Evolutionary conservation across 176 grass and related monocot species (phyloP), one percentile per base, ranked within the genome.

Genomic region (Musa acuminata): DNA sequence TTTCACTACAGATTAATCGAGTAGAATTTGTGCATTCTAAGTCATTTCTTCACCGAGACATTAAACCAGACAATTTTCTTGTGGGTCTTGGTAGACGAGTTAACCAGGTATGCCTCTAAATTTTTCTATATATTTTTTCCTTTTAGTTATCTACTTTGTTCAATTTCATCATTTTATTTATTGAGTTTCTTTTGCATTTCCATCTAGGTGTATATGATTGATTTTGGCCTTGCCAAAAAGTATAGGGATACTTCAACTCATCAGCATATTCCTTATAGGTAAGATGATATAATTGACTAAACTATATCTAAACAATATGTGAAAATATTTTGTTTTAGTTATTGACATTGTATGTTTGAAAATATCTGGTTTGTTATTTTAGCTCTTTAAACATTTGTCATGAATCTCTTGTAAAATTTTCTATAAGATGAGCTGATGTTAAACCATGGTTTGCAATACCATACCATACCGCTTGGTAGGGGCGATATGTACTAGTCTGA

Each of bases 51-150:
- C 96, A 99, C 80, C 83, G 96, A 81, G 96, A 99, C 67, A 95
- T 99, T 55, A 95, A 99, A 71, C 96, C 96, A 54, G 91, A 95
- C 83, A 99, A 99, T 89, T 99, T 99, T 85, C 84, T 93, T 53
- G 91, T 99, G 91, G 96, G 96, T 71, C 88, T 89, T 77, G 96
- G 96, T 49, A 89, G 88, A 75, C 82, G 86, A 73, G 91, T 91
- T 82, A 99, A 91, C 86, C 96, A 99, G 88, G 90, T 93, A 35
- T 52, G 66, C 71, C 21, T 11, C 51, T 85, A 8, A 75, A 75
- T 21, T 23, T 21, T 23, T 24, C 63, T 76, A 55, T 69, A 20
- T 2, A 77, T 81, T 14, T 49, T 20, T 82, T 74, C 12, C 11
- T 78, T 85, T 19, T 79, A 14, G 24, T 86, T 53, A 77, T 83